Evolutionary conservation across 176 grass and related monocot species (phyloP), one percentile per base, ranked within the genome.

Genomic region (Raddia guianensis): DNA sequence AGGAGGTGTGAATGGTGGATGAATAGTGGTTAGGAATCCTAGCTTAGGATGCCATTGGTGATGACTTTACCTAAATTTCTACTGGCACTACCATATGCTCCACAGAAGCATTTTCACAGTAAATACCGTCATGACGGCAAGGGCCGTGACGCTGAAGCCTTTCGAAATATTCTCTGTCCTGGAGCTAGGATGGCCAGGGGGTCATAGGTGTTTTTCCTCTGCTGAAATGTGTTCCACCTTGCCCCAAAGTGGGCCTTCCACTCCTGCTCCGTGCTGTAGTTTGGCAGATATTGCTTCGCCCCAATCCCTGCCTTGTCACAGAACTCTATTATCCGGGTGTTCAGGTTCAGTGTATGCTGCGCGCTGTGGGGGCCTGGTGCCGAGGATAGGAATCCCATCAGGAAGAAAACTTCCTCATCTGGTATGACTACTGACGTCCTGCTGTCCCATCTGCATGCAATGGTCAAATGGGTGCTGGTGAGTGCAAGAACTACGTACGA

Each of bases 111-210:
- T 52, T 46, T 83, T 67, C 43, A 66, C 42, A 50, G 9, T 42
- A 32, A 27, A 56, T 58, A 63, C 19, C 42, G 3, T 88, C 20
- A 79, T 43, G 18, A 87, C 19, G 74, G 89, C 76, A 82, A 84
- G 7, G 72, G 87, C 21, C 74, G 57, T 35, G 77, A 79, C 62
- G 77, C 48, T 64, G 81, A 75, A 58, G 83, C 43, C 80, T 86
- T 94, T 8, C 70, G 73, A 85, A 98, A 98, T 86, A 98, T 98
- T 70, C 83, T 37, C 61, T 98, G 95, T 67, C 95, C 95, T 48
- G 95, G 95, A 20, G 92, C 92, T 67, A 98, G 87, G 69, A 98
- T 94, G 49, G 87, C 83, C 47, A 98, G 56, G 10, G 95, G 95
- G 43, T 94, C 95, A 59, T 94, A 98, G 14, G 72, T 72, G 43